phyloP scores from a whole-genome alignment of 257 asterid species.

The Coffea eugenioides region DNA sequence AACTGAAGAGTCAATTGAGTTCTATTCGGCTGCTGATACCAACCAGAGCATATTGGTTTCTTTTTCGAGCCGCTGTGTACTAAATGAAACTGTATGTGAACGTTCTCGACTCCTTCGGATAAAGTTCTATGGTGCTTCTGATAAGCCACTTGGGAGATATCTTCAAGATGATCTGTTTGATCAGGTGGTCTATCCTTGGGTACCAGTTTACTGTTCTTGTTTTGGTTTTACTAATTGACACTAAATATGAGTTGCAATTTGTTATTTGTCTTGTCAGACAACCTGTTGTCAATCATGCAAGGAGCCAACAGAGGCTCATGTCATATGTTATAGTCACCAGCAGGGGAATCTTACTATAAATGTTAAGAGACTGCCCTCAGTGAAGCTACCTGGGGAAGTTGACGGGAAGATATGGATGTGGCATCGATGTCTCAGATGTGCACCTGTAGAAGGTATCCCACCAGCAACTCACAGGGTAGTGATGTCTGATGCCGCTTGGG shows the following conservation, averaged over 20 bases:
- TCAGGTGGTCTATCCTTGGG: constrained; percentile 52
- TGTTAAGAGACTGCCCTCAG: constrained; percentile 52
- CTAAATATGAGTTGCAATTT: constrained; percentile 9
- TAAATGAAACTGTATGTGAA: constrained; percentile 70
- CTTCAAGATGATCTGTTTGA: constrained; percentile 79
- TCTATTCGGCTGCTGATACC: constrained; percentile 49
- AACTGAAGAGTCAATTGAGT: constrained; percentile 41
- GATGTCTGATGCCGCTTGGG: constrained; percentile 99
- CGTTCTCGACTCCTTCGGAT: constrained; percentile 76
- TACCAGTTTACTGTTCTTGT: neutral
- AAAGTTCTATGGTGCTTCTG: constrained; percentile 79
- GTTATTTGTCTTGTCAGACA: constrained; percentile 45
- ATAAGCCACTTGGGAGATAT: constrained; percentile 92
- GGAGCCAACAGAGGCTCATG: constrained; percentile 86
- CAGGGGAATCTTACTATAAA: constrained; percentile 86
- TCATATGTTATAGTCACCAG: constrained; percentile 79
- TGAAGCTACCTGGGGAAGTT: constrained; percentile 72
- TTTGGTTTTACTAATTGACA: neutral
- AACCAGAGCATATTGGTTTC: constrained; percentile 82
- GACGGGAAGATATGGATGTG: constrained; percentile 99
- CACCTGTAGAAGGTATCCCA: constrained; percentile 62
- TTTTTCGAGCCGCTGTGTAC: constrained; percentile 78
- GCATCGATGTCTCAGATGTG: constrained; percentile 93
- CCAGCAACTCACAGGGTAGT: constrained; percentile 79
- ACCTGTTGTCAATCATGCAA: constrained; percentile 75